A percentile compares a stretch with the other conserved stretches of the same genome.
These are phyloP conservation scores for Boletus vermiculosoides DNA, from an alignment of 768 basidiomycete genomes.

Conservation along the genomic window DNA sequence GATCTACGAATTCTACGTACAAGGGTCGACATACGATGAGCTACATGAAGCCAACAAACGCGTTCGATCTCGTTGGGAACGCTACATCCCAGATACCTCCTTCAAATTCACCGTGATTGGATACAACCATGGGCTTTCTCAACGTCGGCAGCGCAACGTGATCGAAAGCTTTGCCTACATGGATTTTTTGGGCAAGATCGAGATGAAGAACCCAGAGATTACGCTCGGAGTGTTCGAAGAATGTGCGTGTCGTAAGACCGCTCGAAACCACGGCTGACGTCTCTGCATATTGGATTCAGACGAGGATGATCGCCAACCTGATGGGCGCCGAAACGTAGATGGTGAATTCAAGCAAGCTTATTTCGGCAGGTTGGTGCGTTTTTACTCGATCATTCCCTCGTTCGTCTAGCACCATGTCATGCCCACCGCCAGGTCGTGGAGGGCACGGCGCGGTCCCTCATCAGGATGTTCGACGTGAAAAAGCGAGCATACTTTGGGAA, in stretches of 20 bases:
- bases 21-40: conserved; percentile 65
- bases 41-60: conserved; percentile 57
- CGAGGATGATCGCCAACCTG: conserved; percentile 46
- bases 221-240: conserved; percentile 80
- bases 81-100: conserved; percentile 61
- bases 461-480: conserved; percentile 80
- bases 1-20: conserved; percentile 75
- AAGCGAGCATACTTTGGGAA: conserved; percentile 90
- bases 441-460: conserved; percentile 65
- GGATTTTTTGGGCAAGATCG: conserved; percentile 76
- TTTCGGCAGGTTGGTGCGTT: conserved; percentile 84
- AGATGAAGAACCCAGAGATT: conserved; percentile 77
- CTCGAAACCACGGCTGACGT: background rate
- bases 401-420: background rate
- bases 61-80: conserved; percentile 50
- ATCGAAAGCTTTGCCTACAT: conserved; percentile 86
- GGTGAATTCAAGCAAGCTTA: conserved; percentile 70
- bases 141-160: conserved; percentile 58
- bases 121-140: conserved; percentile 73
- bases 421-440: conserved; percentile 45
- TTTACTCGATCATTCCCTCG: background rate
- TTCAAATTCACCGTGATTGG: conserved; percentile 80
- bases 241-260: conserved; percentile 49
- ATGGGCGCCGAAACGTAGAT: conserved; percentile 56
- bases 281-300: conserved; percentile 37